These are phyloP conservation scores for Cadophora malorum DNA, from an alignment of 2,329 filamentous ascomycete species.

Conservation along the genomic window DNA sequence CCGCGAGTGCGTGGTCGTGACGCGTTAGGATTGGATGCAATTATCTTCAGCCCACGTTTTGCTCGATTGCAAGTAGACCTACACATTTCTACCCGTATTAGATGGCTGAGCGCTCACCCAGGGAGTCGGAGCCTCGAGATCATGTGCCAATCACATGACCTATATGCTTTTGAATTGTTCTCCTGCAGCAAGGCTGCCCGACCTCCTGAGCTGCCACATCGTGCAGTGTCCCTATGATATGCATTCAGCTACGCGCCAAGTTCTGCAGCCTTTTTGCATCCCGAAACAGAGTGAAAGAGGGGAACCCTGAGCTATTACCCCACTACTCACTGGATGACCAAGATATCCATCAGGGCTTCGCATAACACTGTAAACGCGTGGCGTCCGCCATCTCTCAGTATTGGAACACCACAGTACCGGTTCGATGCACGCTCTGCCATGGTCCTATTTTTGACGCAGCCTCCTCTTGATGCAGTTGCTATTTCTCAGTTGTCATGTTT, in stretches of 20 bases:
- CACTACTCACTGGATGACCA: background rate
- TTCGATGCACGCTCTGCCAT: background rate
- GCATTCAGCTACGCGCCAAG: constrained; percentile 8
- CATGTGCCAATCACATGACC: background rate
- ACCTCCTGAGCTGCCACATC: background rate
- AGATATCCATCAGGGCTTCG: constrained; percentile 6
- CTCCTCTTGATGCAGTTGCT: background rate
- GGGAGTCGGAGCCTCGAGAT: too few relatives aligned
- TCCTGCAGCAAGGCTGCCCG: background rate
- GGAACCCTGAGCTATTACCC: constrained; percentile 5
- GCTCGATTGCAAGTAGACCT: too few relatives aligned
- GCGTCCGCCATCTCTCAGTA: constrained; percentile 1
- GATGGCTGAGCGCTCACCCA: background rate
- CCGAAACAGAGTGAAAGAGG: background rate
- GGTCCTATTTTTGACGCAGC: background rate
- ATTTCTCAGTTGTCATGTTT: background rate
- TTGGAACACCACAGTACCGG: constrained; percentile 1
- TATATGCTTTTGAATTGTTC: background rate
- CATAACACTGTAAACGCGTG: constrained; percentile 8
- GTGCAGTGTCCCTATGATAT: background rate
- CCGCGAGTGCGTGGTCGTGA: too few relatives aligned
- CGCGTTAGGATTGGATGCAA: too few relatives aligned
- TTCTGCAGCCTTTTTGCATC: background rate
- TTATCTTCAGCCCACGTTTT: too few relatives aligned
- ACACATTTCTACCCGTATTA: too few relatives aligned